A percentile compares a stretch with the other conserved stretches of the same genome.
phyloP scores from a whole-genome alignment of 1,139 yeast species.

The Hansenula anomala region DNA sequence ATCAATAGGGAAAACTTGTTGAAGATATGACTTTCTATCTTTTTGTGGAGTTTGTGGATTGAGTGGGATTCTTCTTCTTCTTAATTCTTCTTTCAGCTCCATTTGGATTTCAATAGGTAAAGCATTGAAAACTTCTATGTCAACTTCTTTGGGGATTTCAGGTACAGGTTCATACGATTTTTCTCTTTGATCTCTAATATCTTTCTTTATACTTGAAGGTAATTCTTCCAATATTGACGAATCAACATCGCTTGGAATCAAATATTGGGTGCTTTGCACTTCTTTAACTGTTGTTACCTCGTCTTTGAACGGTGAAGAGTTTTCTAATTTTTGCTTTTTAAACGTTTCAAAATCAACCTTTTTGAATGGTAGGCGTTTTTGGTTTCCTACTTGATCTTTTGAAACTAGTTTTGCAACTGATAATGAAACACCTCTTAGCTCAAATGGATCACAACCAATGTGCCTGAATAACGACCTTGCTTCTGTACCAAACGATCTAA shows the following conservation, averaged over 20 bases:
- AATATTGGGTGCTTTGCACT: conserved; percentile 20
- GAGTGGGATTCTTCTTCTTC: conserved; percentile 23
- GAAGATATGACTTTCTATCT: conserved; percentile 30
- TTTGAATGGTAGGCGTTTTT: conserved; percentile 38
- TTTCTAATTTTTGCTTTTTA: conserved; percentile 3
- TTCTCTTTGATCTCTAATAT: conserved; percentile 12
- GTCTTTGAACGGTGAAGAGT: not conserved
- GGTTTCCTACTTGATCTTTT: conserved; percentile 33
- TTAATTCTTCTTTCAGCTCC: conserved; percentile 44
- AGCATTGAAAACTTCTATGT: conserved; percentile 50
- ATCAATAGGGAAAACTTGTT: conserved; percentile 35
- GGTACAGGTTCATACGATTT: conserved; percentile 13
- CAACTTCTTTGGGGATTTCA: conserved; percentile 33
- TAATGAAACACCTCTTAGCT: conserved; percentile 75
- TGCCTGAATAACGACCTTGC: conserved; percentile 52
- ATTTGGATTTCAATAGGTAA: conserved; percentile 47
- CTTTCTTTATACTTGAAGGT: conserved; percentile 25
- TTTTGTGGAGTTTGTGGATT: conserved; percentile 20
- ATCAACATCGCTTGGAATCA: conserved; percentile 25
- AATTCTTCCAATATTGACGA: conserved; percentile 25
- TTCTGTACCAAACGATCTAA: conserved; percentile 58
- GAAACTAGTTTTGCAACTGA: conserved; percentile 54
- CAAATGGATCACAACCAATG: conserved; percentile 57
- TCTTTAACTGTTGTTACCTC: not conserved
- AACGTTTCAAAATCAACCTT: conserved; percentile 8